Percentiles rank a stretch among this genome's conserved stretches.
phyloP scores from a whole-genome alignment of 345 rosid genomes.

The Syzygium oleosum region DNA sequence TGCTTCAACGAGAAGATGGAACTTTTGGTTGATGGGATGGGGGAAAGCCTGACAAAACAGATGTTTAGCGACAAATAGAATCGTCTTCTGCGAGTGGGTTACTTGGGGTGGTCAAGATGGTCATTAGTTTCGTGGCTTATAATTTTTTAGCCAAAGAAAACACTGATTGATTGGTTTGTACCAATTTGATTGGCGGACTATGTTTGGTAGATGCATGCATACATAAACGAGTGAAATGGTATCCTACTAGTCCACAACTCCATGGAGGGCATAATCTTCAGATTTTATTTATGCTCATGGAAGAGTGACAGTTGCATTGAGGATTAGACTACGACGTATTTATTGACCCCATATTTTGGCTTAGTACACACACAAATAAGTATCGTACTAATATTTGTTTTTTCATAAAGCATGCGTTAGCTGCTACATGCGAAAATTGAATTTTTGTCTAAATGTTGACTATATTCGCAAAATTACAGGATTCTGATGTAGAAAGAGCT shows the following conservation, averaged over 20 bases:
- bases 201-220: not conserved
- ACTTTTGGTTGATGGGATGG: not conserved
- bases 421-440: not conserved
- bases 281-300: not conserved
- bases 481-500: conserved; percentile 32
- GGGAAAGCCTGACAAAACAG: not conserved
- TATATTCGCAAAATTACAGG: conserved; percentile 24
- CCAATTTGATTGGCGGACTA: not conserved
- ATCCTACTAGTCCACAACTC: not conserved
- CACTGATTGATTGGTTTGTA: not conserved
- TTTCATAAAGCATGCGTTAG: not conserved
- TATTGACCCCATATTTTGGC: not conserved
- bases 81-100: not conserved
- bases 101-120: not conserved
- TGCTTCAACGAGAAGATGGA: not conserved
- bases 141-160: not conserved
- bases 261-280: not conserved
- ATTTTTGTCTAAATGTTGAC: not conserved
- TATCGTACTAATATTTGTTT: not conserved
- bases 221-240: not conserved
- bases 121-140: not conserved
- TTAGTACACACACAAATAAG: not conserved
- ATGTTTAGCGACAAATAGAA: not conserved
- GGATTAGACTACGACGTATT: not conserved
- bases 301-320: not conserved